Evolutionary conservation across 805 yeast genomes (phyloP), one percentile per base, ranked within the genome.

Genomic region (Spathaspora passalidarum): DNA sequence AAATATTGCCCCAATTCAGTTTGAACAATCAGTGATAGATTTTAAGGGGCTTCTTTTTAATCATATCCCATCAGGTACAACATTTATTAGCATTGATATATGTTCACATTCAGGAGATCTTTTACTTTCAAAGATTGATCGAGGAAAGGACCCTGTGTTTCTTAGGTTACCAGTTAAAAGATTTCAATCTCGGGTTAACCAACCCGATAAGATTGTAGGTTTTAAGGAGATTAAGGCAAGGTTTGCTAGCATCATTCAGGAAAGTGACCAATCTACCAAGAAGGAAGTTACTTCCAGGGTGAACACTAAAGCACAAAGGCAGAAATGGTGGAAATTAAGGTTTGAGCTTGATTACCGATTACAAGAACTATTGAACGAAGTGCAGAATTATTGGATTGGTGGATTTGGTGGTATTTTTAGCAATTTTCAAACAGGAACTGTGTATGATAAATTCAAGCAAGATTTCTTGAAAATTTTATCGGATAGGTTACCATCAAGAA

Each of bases 261-360:
- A 73, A 43, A 89, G 92, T 59, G 81, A 87, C 51, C 54, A 61
- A 3, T 78, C 88, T 0, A 84, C 92, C 0, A 73, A 77, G 17
- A 48, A 63, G 0, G 79, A 75, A 26, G 72, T 78, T 1, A 82
- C 89, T 0, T 68, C 79, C 0, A 57, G 55, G 1, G 78, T 86
- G 1, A 68, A 59, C 3, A 74, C 88, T 0, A 72, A 76, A 38
- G 84, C 81, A 36, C 85, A 82, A 23, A 72, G 89, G 42, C 75
- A 73, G 39, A 51, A 66, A 6, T 92, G 97, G 97, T 94, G 97
- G 96, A 72, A 73, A 35, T 66, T 68, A 22, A 68, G 97, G 41
- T 79, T 78, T 45, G 64, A 62, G 0, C 66, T 90, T 14, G 97
- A 92, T 60, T 60, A 68, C 8, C 62, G 75, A 40, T 57, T 92